Evolutionary conservation across 371 early-diverging fungal genomes (phyloP).

Genomic region (Lichtheimia corymbifera): DNA sequence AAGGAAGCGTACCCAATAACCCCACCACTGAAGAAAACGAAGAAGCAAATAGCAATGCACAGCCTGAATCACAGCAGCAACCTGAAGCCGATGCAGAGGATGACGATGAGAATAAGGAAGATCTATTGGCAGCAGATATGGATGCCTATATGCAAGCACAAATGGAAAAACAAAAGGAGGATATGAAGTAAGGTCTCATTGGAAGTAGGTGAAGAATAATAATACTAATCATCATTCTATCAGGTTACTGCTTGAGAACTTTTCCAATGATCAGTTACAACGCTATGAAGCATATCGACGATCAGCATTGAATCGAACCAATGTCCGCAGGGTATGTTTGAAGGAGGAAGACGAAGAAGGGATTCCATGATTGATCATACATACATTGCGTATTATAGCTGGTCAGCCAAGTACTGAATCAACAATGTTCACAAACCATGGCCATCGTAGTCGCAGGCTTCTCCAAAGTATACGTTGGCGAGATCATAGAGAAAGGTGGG

Average conservation of each 20-base stretch:
- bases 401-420: constrained; percentile 74
- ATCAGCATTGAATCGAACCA: constrained; percentile 82
- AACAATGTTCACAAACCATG: constrained; percentile 84
- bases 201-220: too few relatives aligned
- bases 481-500: constrained; percentile 87
- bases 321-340: constrained; percentile 76
- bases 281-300: constrained; percentile 92
- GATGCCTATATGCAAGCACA: constrained; percentile 48
- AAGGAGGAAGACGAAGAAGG: neutral
- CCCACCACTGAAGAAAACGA: constrained; percentile 11
- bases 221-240: neutral
- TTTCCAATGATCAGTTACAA: constrained; percentile 80
- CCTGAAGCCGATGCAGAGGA: constrained; percentile 37
- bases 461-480: constrained; percentile 95
- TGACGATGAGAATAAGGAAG: constrained; percentile 50
- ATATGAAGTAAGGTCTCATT: too few relatives aligned
- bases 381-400: constrained; percentile 35
- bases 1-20: constrained; percentile 23
- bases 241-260: constrained; percentile 76
- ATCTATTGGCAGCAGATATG: constrained; percentile 35
- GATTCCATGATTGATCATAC: neutral
- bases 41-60: constrained; percentile 15
- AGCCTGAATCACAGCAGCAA: constrained; percentile 16
- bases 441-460: constrained; percentile 93
- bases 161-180: constrained; percentile 51